These are phyloP conservation scores for Cercospora janseana DNA, from an alignment of 2,329 filamentous ascomycete genomes.

Conservation along the genomic window DNA sequence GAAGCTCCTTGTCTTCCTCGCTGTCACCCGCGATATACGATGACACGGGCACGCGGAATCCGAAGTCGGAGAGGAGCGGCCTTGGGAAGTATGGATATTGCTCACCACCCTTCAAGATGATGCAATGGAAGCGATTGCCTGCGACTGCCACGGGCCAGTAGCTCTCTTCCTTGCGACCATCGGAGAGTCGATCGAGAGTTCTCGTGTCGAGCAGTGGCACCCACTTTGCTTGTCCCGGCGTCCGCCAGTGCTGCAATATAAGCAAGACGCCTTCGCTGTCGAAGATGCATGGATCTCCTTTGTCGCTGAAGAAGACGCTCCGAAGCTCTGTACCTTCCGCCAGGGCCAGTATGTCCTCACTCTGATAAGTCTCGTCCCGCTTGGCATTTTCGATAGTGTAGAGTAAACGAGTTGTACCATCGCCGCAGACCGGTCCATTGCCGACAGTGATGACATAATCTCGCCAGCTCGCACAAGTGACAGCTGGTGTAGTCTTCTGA, in stretches of 20 bases:
- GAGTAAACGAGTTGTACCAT: constrained; percentile 73
- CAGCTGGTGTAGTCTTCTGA: constrained; percentile 83
- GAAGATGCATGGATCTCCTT: constrained; percentile 94
- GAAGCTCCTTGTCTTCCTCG: constrained; percentile 43
- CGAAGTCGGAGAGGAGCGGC: constrained; percentile 87
- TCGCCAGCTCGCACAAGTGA: constrained; percentile 89
- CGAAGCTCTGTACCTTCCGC: constrained; percentile 70
- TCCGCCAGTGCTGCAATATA: constrained; percentile 87
- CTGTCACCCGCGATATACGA: constrained; percentile 47
- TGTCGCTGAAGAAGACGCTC: constrained; percentile 87
- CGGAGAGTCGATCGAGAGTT: constrained; percentile 74
- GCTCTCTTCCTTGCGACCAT: constrained; percentile 79
- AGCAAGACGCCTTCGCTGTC: constrained; percentile 87
- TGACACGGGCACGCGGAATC: constrained; percentile 79
- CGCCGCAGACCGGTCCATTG: constrained; percentile 78
- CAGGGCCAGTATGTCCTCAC: constrained; percentile 85
- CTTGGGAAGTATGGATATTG: constrained; percentile 89
- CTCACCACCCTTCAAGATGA: constrained; percentile 95
- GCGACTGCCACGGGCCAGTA: constrained; percentile 97
- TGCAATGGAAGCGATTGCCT: constrained; percentile 91
- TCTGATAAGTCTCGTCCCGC: constrained; percentile 89
- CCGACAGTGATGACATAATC: constrained; percentile 97
- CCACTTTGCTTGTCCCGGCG: constrained; percentile 81
- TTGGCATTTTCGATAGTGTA: constrained; percentile 97
- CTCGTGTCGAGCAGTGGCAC: constrained; percentile 88